Evolutionary conservation across 805 yeast genomes (phyloP), one percentile per base, ranked within the genome.

Genomic region (Starmera quercuum): DNA sequence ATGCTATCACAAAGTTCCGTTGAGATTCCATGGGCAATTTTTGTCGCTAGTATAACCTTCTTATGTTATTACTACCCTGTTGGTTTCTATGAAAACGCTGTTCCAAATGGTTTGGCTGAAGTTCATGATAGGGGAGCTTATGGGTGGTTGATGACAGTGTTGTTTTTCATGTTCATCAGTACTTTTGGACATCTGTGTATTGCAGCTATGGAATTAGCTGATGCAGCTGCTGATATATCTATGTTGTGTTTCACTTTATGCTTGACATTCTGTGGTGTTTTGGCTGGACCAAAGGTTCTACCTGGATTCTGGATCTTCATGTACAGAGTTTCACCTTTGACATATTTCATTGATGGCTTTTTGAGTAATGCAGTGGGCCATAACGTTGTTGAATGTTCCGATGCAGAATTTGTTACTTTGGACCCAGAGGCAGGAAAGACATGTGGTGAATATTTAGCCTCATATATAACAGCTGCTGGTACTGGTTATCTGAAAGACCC

Each of bases 221-320:
- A 73, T 35, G 74, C 76, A 46, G 87, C 83, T 31, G 84, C 81
- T 39, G 75, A 77, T 45, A 39, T 76, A 36, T 69, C 74, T 1
- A 61, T 71, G 24, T 48, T 81, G 46, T 49, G 77, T 40, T 79
- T 75, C 56, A 73, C 82, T 2, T 58, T 79, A 66, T 63, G 75
- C 26, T 61, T 83, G 59, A 70, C 72, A 35, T 81, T 83, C 73
- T 80, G 86, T 68, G 95, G 95, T 68, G 84, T 80, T 29, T 61
- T 83, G 61, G 75, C 72, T 12, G 62, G 73, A 17, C 71, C 75
- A 39, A 61, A 63, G 14, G 61, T 56, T 21, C 51, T 79, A 63
- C 83, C 83, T 20, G 75, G 85, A n/a, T 83, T 83, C 66, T 78
- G 88, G 87, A 63, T 70, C 29, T 82, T 80, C 66, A 77, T 82